A percentile compares a stretch with the other conserved stretches of the same genome.
Conservation (phyloP, 495 filamentous ascomycete species). For the Aspergillus egyptiacus region DNA sequence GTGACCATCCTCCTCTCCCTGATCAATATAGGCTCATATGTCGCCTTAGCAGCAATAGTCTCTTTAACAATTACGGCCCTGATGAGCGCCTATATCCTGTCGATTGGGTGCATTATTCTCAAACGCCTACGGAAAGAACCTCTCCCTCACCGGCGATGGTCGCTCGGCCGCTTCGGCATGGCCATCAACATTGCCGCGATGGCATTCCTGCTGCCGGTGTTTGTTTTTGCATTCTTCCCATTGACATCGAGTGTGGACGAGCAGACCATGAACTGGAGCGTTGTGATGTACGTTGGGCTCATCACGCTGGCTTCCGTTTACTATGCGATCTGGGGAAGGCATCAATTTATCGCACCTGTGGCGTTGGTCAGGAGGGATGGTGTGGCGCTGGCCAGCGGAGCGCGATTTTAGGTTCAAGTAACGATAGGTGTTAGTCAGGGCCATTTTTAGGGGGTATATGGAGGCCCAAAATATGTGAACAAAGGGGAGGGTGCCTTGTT, state of each 20-base stretch:
- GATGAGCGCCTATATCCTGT: constrained; percentile 46
- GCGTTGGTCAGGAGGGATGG: constrained; percentile 37
- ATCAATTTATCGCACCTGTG: constrained; percentile 42
- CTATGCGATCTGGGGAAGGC: constrained; percentile 36
- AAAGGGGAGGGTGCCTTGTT: no score
- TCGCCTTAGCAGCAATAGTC: constrained; percentile 43
- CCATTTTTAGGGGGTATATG: not conserved
- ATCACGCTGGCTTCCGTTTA: constrained; percentile 41
- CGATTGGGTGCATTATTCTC: constrained; percentile 42
- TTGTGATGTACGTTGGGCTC: constrained; percentile 42
- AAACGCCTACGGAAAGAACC: constrained; percentile 39
- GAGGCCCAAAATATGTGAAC: no score
- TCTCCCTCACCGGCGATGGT: constrained; percentile 43
- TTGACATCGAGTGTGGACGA: constrained; percentile 32
- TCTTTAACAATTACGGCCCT: constrained; percentile 39
- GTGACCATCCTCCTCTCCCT: constrained; percentile 44
- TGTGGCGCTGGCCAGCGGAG: not conserved
- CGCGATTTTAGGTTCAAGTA: not conserved
- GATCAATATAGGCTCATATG: constrained; percentile 48
- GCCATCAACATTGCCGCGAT: constrained; percentile 40
- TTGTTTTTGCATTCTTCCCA: constrained; percentile 52
- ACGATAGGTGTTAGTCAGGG: not conserved
- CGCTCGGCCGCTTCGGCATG: constrained; percentile 44
- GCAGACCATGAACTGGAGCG: constrained; percentile 46
- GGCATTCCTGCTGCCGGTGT: constrained; percentile 39